Conservation (phyloP, 2,329 filamentous ascomycete species). For the Claviceps monticola region DNA sequence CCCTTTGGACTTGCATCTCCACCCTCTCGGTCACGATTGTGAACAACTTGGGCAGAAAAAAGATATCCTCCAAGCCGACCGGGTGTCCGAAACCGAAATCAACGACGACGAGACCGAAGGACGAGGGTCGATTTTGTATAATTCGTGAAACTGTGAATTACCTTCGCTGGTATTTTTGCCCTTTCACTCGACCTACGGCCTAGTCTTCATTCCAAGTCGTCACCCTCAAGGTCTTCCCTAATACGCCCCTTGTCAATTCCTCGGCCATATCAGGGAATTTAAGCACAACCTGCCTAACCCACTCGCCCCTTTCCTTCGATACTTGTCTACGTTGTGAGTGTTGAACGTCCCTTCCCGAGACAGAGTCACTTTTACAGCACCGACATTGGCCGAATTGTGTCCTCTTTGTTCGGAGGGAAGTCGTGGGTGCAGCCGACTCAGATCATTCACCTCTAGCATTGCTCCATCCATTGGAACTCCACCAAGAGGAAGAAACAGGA, state of each 20-base stretch:
- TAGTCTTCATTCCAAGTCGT: conserved; percentile 5
- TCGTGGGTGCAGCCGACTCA: conserved; percentile 6
- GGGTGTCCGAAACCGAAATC: conserved; percentile 1
- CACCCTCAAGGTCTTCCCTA: conserved; percentile 9
- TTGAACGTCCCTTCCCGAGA: conserved; percentile 21
- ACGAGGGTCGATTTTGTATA: conserved; percentile 7
- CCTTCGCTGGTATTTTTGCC: conserved; percentile 28
- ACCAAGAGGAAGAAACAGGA: neutral
- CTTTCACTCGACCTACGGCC: conserved; percentile 6
- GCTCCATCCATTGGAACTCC: neutral
- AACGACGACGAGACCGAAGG: conserved; percentile 7
- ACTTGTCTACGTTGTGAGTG: conserved; percentile 9
- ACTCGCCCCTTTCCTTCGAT: conserved; percentile 17
- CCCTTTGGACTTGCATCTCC: conserved; percentile 5
- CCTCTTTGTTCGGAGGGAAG: neutral
- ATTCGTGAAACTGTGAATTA: conserved; percentile 14
- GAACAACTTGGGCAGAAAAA: conserved; percentile 14
- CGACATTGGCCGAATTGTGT: conserved; percentile 8
- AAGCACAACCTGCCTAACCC: conserved; percentile 16
- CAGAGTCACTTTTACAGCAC: conserved; percentile 10
- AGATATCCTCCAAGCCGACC: conserved; percentile 14
- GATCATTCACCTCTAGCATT: conserved; percentile 8
- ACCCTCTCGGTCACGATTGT: conserved; percentile 12
- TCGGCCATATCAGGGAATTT: conserved; percentile 30
- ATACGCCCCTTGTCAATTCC: conserved; percentile 23